Conservation (phyloP, 768 basidiomycete species). For the Bullera alba region DNA sequence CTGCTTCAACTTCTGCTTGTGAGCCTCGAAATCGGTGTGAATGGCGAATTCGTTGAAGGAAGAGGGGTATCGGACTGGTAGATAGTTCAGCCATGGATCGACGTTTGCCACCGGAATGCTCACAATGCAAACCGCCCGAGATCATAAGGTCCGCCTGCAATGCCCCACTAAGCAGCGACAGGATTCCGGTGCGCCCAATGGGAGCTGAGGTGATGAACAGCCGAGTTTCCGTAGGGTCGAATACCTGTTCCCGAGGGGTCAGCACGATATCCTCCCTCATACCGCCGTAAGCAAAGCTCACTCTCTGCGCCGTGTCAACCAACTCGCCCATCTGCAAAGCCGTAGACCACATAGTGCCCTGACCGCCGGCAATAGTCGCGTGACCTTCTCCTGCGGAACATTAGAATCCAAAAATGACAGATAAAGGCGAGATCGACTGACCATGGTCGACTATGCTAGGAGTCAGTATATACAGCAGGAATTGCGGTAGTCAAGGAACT, state of each 20-base stretch:
- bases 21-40: slow-evolving; percentile 79
- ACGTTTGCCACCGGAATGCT: slow-evolving; percentile 4
- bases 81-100: not conserved
- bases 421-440: slow-evolving; percentile 50
- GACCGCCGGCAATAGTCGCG: slow-evolving; percentile 95
- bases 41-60: slow-evolving; percentile 97
- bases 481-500: slow-evolving; percentile 11
- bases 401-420: slow-evolving; percentile 61
- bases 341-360: slow-evolving; percentile 98
- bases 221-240: slow-evolving; percentile 86
- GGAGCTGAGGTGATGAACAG: slow-evolving; percentile 86
- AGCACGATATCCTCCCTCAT: not conserved
- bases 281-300: slow-evolving; percentile 43
- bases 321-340: slow-evolving; percentile 96
- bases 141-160: slow-evolving; percentile 91
- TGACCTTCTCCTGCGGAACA: slow-evolving; percentile 59
- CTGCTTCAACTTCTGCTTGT: slow-evolving; percentile 66
- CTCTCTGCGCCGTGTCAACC: slow-evolving; percentile 90
- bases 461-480: slow-evolving; percentile 5
- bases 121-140: slow-evolving; percentile 82
- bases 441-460: slow-evolving; percentile 31
- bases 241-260: slow-evolving; percentile 48
- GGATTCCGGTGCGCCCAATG: slow-evolving; percentile 85
- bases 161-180: slow-evolving; percentile 79
- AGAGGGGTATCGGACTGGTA: slow-evolving; percentile 73